Base-by-base conservation (phyloP, 1,284 basidiomycete genomes). In the Trichosporon sp. region DNA sequence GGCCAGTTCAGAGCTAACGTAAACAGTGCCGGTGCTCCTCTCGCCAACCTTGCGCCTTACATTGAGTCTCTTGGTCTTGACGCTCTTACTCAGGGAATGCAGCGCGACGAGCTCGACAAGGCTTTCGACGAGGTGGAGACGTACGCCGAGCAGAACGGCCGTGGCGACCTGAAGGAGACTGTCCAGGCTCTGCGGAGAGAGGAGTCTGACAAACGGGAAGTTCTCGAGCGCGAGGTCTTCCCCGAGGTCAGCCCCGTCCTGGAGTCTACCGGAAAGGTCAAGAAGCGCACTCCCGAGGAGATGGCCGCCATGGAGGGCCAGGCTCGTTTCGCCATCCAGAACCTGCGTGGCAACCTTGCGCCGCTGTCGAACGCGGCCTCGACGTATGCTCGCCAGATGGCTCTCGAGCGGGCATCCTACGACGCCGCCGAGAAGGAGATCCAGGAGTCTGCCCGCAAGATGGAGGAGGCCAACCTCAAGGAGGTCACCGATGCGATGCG, bases 391-490 rank as follows among this genome's bases (percentile, higher is more conserved):
- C 91, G 94, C 1, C 94, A 97, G 83, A 89, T 90, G 75, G 86
- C 91, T 1, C 88, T 97, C 2, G 94, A 96, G 81, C 87, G 90
- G 51, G 92, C 92, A 0, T 93, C 92, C 0, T 91, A 93, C 78
- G 91, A 93, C 38, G 90, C 93, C 19, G 93, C 94, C 0, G 86
- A 89, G 1, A 88, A 90, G 72, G 89, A 92, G 32, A 85, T 94
- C 64, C 86, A 88, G 77, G 89, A 90, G 73, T 88, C 93, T 72
- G 85, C 88, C 7, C 87, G 90, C 71, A 72, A 87, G 6, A 86
- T 94, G 54, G 85, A 87, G 35, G 85, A 90, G 19, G 90, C 90
- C 6, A 35, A n/a, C 59, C 75, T 91, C 6, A 86, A 85, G 40
- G 86, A 85, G 70, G 84, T 74, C 40, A 65, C 61, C 2, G 72